phyloP scores from a whole-genome alignment of 805 yeast genomes.

The Priceomyces castillae region DNA sequence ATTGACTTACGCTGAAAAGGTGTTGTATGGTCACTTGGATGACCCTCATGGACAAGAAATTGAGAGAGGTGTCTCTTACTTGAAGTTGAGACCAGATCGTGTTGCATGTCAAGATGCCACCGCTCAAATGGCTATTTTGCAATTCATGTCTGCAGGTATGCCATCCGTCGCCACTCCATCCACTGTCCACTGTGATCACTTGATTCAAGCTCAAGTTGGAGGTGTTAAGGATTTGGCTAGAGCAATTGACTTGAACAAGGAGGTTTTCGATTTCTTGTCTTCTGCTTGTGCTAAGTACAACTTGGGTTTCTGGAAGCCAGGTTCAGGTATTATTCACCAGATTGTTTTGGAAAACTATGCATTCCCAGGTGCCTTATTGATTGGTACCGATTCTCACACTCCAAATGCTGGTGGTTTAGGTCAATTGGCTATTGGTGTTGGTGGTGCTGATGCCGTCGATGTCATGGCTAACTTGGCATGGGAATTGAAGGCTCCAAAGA shows the following conservation, averaged over 20 bases:
- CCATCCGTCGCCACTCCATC: constrained; percentile 90
- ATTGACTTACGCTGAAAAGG: constrained; percentile 92
- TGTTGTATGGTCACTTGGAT: constrained; percentile 91
- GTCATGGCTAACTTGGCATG: constrained; percentile 92
- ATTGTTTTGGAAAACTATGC: constrained; percentile 95
- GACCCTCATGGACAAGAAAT: constrained; percentile 86
- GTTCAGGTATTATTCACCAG: constrained; percentile 97
- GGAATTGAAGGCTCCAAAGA: constrained; percentile 97
- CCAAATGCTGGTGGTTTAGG: constrained; percentile 99
- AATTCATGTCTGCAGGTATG: constrained; percentile 94
- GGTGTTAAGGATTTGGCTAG: constrained; percentile 80
- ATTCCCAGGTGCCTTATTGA: constrained; percentile 94
- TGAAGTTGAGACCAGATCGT: constrained; percentile 94
- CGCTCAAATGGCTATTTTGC: constrained; percentile 96
- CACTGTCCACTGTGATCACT: constrained; percentile 96
- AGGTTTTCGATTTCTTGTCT: constrained; percentile 88
- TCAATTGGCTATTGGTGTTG: constrained; percentile 97
- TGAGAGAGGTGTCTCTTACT: constrained; percentile 83
- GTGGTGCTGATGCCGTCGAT: constrained; percentile 99
- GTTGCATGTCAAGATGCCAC: constrained; percentile 99
- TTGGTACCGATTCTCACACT: constrained; percentile 97
- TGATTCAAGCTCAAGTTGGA: constrained; percentile 94
- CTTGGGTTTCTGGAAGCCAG: constrained; percentile 98
- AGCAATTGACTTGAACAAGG: constrained; percentile 87
- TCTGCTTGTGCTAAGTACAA: constrained; percentile 92